phyloP scores from a whole-genome alignment of 2,329 filamentous ascomycete genomes.

The Exophiala sideris region DNA sequence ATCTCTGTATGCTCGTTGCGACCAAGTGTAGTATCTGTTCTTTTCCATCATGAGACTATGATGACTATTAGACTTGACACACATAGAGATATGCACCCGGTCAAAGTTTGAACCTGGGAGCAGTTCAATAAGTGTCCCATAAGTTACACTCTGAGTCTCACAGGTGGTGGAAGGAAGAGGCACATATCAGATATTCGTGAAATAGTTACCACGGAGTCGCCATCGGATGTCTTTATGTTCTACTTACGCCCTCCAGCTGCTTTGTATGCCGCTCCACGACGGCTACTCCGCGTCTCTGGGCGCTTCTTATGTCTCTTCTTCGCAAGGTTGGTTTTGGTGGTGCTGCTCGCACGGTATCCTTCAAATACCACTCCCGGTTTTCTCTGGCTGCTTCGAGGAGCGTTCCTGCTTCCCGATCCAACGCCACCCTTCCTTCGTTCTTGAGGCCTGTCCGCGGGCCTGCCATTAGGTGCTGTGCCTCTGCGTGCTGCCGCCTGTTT shows the following conservation, averaged over 20 bases:
- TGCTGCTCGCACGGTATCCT: slow-evolving; percentile 40
- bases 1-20: too few species aligned
- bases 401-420: neutral
- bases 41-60: too few species aligned
- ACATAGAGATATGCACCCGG: too few species aligned
- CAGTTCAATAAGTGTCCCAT: too few species aligned
- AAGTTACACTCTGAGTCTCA: too few species aligned
- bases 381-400: neutral
- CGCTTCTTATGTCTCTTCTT: slow-evolving; percentile 31
- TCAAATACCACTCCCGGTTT: slow-evolving; percentile 39
- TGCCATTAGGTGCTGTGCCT: slow-evolving; percentile 28
- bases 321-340: slow-evolving; percentile 35
- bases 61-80: too few species aligned
- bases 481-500: too few species aligned
- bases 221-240: neutral
- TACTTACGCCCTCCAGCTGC: slow-evolving; percentile 35
- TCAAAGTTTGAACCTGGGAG: too few species aligned
- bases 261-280: slow-evolving; percentile 43
- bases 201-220: too few species aligned
- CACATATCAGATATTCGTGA: too few species aligned
- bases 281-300: slow-evolving; percentile 38
- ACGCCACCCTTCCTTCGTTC: neutral
- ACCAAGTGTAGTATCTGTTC: too few species aligned
- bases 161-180: too few species aligned
- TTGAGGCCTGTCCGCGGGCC: slow-evolving; percentile 18